phyloP scores from a whole-genome alignment of 1,284 basidiomycete genomes.

The Rhizoctonia solani region DNA sequence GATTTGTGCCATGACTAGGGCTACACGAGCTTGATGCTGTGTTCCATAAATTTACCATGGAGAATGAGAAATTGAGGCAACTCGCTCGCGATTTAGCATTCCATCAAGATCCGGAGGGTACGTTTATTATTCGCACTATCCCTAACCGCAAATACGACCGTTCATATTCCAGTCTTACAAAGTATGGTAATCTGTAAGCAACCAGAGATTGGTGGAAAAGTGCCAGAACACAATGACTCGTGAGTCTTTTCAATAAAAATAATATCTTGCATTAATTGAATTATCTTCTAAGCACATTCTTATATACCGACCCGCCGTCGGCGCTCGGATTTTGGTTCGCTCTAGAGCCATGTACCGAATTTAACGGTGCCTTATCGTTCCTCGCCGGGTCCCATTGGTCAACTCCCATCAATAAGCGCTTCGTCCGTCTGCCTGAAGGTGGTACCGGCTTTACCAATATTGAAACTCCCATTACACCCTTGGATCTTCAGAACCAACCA shows the following conservation, averaged over 20 bases:
- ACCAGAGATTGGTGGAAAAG: constrained; percentile 84
- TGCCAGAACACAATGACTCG: constrained; percentile 83
- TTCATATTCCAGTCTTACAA: constrained; percentile 68
- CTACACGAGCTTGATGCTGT: constrained; percentile 83
- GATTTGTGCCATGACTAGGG: constrained; percentile 49
- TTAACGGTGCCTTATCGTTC: constrained; percentile 90
- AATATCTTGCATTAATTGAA: background rate
- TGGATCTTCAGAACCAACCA: constrained; percentile 39
- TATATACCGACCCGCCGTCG: constrained; percentile 90
- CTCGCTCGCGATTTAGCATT: constrained; percentile 76
- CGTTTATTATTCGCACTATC: constrained; percentile 38
- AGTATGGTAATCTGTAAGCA: constrained; percentile 96
- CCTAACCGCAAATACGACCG: background rate
- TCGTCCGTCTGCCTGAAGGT: constrained; percentile 71
- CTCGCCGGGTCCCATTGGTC: constrained; percentile 87
- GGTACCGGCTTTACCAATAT: constrained; percentile 82
- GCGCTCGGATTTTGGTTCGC: constrained; percentile 97
- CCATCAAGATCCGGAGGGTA: constrained; percentile 82
- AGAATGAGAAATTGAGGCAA: constrained; percentile 67
- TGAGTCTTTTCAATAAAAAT: constrained; percentile 49
- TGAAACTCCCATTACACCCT: constrained; percentile 42
- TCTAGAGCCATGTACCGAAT: constrained; percentile 80
- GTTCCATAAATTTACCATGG: constrained; percentile 76
- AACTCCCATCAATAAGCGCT: constrained; percentile 74
- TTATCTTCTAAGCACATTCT: constrained; percentile 61